A percentile compares a stretch with the other conserved stretches of the same genome.
Evolutionary conservation across 345 rosid genomes (phyloP).

Genomic region (Garcia nutans): DNA sequence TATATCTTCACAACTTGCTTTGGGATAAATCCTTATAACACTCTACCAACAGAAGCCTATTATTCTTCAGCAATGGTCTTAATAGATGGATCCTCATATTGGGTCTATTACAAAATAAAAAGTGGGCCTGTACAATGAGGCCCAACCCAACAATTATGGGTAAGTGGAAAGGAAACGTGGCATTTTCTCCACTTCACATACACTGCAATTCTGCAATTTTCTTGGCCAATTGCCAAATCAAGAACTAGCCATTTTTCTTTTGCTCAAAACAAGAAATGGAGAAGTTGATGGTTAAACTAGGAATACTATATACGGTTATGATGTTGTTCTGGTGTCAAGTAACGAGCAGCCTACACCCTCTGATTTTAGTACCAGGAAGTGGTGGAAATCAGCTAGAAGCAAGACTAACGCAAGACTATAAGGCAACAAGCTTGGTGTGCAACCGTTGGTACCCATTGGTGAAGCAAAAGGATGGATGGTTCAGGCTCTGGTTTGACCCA

Average conservation of each 20-base stretch:
- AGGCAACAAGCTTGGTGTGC: constrained; percentile 52
- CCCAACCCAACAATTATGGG: neutral
- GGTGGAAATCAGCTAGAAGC: constrained; percentile 91
- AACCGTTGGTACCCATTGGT: constrained; percentile 49
- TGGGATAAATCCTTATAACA: too few relatives aligned
- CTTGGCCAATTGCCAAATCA: neutral
- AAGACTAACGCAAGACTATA: constrained; percentile 54
- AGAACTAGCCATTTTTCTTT: neutral
- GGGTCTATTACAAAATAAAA: neutral
- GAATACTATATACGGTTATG: constrained; percentile 13
- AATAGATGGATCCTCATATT: neutral
- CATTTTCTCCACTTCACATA: constrained; percentile 6
- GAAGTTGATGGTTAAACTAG: constrained; percentile 12
- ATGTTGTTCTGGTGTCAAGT: constrained; percentile 42
- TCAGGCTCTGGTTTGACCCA: constrained; percentile 83
- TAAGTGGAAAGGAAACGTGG: neutral
- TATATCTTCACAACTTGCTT: too few relatives aligned
- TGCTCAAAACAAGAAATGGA: constrained; percentile 16
- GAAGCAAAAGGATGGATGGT: constrained; percentile 67
- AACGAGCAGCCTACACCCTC: constrained; percentile 50
- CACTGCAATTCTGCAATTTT: neutral
- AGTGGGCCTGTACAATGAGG: neutral
- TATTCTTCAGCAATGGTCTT: too few relatives aligned
- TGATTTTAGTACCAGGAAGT: constrained; percentile 73
- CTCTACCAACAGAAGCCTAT: too few relatives aligned